A percentile compares a stretch with the other conserved stretches of the same genome.
Conservation (phyloP, 129 eudicot species). For the Kitagawia praeruptora region DNA sequence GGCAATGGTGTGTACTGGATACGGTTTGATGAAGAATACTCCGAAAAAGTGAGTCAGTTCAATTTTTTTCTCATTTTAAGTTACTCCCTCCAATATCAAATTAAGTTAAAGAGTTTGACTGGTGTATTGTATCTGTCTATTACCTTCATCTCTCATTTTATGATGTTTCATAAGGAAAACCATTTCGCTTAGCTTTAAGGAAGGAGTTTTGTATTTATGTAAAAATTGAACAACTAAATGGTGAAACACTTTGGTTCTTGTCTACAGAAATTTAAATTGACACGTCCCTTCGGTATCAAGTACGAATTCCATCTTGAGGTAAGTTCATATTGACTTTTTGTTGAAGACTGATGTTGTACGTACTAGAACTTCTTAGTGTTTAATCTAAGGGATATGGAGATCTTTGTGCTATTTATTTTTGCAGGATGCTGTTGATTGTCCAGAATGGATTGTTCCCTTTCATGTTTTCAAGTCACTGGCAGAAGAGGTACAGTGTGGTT, state of each 20-base stretch:
- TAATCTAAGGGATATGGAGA: not conserved
- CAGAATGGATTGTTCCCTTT: constrained; percentile 97
- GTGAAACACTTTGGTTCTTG: constrained; percentile 8
- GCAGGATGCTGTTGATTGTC: constrained; percentile 99
- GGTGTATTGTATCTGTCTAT: not conserved
- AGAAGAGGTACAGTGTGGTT: constrained; percentile 61
- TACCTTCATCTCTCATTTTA: no score
- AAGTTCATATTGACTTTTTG: constrained; percentile 6
- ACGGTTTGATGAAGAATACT: constrained; percentile 80
- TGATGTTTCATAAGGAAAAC: not conserved
- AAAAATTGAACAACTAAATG: not conserved
- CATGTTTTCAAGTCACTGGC: constrained; percentile 78
- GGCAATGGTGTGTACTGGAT: constrained; percentile 97
- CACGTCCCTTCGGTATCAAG: constrained; percentile 84
- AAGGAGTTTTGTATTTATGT: no score
- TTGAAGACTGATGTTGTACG: not conserved
- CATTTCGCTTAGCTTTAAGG: constrained; percentile 24
- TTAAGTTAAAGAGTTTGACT: not conserved
- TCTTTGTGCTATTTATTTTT: not conserved
- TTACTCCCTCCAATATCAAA: not conserved
- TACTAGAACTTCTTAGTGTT: not conserved
- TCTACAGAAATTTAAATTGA: constrained; percentile 76
- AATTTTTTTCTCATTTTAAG: not conserved
- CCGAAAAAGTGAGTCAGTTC: constrained; percentile 51
- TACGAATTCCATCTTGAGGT: constrained; percentile 97